Percentiles rank a stretch among this genome's conserved stretches.
Conservation (phyloP, 2,329 filamentous ascomycete species). For the Cordyceps cicadae region DNA sequence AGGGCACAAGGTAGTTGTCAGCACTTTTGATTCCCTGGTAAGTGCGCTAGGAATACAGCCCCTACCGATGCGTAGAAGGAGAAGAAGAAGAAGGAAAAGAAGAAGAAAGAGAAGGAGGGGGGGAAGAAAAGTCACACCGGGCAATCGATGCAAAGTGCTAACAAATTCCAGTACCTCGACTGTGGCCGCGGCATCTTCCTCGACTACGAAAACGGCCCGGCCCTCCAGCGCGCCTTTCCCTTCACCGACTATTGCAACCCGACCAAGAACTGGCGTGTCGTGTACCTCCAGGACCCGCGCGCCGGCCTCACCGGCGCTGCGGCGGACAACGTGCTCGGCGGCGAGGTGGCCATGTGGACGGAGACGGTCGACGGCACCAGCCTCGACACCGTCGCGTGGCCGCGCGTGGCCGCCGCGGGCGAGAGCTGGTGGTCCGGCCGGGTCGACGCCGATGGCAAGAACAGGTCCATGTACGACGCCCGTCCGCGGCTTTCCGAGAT, state of each 20-base stretch:
- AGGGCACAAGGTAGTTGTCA: conserved; percentile 65
- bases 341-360: conserved; percentile 74
- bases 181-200: conserved; percentile 76
- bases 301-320: conserved; percentile 51
- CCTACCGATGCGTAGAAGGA: neutral
- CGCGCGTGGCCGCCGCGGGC: conserved; percentile 61
- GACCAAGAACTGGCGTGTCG: conserved; percentile 69
- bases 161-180: conserved; percentile 58
- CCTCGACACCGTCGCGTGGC: conserved; percentile 71
- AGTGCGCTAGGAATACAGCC: conserved; percentile 20
- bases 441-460: conserved; percentile 56
- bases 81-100: neutral
- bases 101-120: too few relatives aligned
- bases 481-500: conserved; percentile 64
- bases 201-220: conserved; percentile 53
- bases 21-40: conserved; percentile 72
- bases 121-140: neutral
- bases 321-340: conserved; percentile 65
- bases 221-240: conserved; percentile 50
- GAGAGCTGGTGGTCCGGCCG: conserved; percentile 76
- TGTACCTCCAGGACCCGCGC: conserved; percentile 74
- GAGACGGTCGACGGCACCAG: conserved; percentile 72
- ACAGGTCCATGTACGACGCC: conserved; percentile 63
- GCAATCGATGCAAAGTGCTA: conserved; percentile 17
- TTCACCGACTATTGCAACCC: conserved; percentile 78